These are phyloP conservation scores for Ganoderma resinaceum DNA, from an alignment of 1,284 basidiomycete species.

Conservation along the genomic window DNA sequence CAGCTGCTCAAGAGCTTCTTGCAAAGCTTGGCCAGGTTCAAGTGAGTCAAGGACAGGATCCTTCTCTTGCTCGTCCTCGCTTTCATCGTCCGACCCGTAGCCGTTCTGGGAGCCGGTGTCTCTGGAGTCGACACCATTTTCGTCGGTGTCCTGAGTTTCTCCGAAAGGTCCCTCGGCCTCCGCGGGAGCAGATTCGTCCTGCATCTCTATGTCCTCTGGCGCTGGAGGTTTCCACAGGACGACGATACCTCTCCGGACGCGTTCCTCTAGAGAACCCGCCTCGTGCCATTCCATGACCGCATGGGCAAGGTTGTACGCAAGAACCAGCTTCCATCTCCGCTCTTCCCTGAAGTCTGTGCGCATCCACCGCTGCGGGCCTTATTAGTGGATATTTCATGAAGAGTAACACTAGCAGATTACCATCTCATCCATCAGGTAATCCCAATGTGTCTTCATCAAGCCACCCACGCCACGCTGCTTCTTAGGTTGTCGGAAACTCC, in stretches of 20 bases:
- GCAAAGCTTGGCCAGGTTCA: slow-evolving; percentile 54
- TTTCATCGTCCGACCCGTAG: slow-evolving; percentile 61
- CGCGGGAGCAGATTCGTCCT: slow-evolving; percentile 35
- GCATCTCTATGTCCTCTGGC: slow-evolving; percentile 35
- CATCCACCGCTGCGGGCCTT: slow-evolving; percentile 85
- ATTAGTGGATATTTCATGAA: slow-evolving; percentile 10
- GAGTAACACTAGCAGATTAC: slow-evolving; percentile 48
- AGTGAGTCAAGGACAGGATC: slow-evolving; percentile 64
- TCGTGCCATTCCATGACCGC: slow-evolving; percentile 90
- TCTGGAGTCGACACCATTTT: slow-evolving; percentile 35
- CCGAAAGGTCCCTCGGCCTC: slow-evolving; percentile 25
- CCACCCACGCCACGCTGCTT: slow-evolving; percentile 85
- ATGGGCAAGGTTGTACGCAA: slow-evolving; percentile 87
- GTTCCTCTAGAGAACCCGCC: slow-evolving; percentile 68
- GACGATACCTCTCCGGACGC: slow-evolving; percentile 72
- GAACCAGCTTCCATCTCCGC: slow-evolving; percentile 88
- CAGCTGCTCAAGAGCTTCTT: slow-evolving; percentile 57
- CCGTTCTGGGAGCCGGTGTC: slow-evolving; percentile 41
- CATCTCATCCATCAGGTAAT: slow-evolving; percentile 97
- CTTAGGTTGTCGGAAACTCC: slow-evolving; percentile 97
- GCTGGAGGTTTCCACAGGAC: slow-evolving; percentile 67
- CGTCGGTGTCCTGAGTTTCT: slow-evolving; percentile 34
- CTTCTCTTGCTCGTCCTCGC: slow-evolving; percentile 62
- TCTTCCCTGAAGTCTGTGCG: slow-evolving; percentile 96
- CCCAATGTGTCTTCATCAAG: slow-evolving; percentile 91